Base-by-base conservation (phyloP, 31 red algal genomes). In the Porphyra umbilicalis region DNA sequence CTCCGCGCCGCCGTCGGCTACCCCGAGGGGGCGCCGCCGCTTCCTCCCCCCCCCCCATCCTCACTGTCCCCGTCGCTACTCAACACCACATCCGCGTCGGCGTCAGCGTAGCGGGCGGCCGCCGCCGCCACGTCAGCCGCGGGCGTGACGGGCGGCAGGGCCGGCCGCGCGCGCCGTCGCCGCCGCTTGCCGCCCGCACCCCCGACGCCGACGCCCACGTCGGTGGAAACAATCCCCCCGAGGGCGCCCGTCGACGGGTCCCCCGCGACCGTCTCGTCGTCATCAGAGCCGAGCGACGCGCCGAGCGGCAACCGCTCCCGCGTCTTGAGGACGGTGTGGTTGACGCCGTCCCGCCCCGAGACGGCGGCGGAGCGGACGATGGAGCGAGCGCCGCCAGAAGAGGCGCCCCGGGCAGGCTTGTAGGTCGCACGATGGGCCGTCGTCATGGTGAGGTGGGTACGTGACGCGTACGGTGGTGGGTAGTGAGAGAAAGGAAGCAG, bases 351-450 rank as follows among this genome's bases (percentile, higher is more conserved):
- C 32, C 91, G 87, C 15, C 82, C 42, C 10, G 94, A 91, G 32
- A 96, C 83, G 18, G 90, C 87, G n/a, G 82, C 86, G 15, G 94
- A 92, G 80, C 91, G 86, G 31, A 96, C 46, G 33, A 82, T 82
- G 76, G 88, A 92, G 75, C 89, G 87, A 5, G 89, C 94, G 80
- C 88, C 90, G 76, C 88, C 89, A 15, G 86, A 83, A 3, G 89
- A 34, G 6, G 88, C 94, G 35, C 94, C 94, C 34, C 88, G 81
- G 34, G 94, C 94, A 15, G 94, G 89, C 75, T 96, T 96, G 88
- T 88, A 96, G 25, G 94, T 96, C 6, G 94, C 90, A 35, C 94
- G 89, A 80, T 96, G 94, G 25, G 94, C 94, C 14, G 94, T 96
- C 13, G 94, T 96, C 94, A 96, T 96, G 39, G 80, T n/a, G n/a